Conservation (phyloP, 2,329 filamentous ascomycete species). For the Aureobasidium sp. region DNA sequence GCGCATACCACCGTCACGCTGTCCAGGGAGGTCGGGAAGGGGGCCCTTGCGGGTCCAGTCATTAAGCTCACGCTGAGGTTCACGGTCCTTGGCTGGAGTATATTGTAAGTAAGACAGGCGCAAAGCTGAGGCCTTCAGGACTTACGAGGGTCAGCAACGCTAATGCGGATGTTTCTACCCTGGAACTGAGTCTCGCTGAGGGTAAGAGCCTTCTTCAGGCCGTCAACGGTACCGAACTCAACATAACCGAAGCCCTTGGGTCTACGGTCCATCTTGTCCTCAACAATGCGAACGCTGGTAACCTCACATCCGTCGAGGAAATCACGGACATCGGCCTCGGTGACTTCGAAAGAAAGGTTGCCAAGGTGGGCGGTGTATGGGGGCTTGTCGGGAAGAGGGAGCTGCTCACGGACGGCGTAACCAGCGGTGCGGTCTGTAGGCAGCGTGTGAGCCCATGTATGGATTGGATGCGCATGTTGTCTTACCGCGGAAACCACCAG, state of each 20-base stretch:
- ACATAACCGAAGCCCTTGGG: slow-evolving; percentile 98
- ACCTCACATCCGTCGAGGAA: slow-evolving; percentile 83
- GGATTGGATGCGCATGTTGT: not conserved
- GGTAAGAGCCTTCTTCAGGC: slow-evolving; percentile 81
- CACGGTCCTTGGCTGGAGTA: slow-evolving; percentile 71
- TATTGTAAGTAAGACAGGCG: not conserved
- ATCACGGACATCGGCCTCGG: slow-evolving; percentile 70
- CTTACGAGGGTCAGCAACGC: slow-evolving; percentile 96
- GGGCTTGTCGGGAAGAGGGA: slow-evolving; percentile 83
- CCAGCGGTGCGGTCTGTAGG: slow-evolving; percentile 27
- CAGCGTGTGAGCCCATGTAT: not conserved
- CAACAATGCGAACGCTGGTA: slow-evolving; percentile 88
- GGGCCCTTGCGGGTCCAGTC: slow-evolving; percentile 94
- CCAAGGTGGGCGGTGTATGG: slow-evolving; percentile 94
- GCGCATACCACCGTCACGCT: slow-evolving; percentile 42
- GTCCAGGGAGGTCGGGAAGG: slow-evolving; percentile 62
- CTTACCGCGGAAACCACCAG: slow-evolving; percentile 15
- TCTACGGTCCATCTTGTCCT: slow-evolving; percentile 87
- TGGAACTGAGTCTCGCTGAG: slow-evolving; percentile 78
- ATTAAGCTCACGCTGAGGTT: slow-evolving; percentile 71
- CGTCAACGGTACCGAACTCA: slow-evolving; percentile 81
- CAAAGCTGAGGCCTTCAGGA: slow-evolving; percentile 22
- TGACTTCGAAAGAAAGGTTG: slow-evolving; percentile 93
- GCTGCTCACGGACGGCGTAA: slow-evolving; percentile 57
- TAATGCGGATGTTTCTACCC: slow-evolving; percentile 84